A percentile compares a stretch with the other conserved stretches of the same genome.
Evolutionary conservation across 106 monocot species (phyloP).

Genomic region (Triglochin maritima): DNA sequence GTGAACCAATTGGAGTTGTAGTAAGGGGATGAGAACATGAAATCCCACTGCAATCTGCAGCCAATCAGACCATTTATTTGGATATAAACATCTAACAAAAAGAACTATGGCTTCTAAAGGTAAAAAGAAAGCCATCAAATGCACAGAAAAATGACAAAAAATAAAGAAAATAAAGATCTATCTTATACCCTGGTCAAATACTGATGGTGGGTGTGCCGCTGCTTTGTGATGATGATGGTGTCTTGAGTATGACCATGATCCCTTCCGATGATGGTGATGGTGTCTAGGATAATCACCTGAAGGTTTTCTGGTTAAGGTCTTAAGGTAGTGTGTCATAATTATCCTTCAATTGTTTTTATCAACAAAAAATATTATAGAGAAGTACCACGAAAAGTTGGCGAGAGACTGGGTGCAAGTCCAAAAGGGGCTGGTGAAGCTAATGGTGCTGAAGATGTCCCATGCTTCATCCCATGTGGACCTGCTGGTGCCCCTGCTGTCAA

Average conservation of each 20-base stretch:
- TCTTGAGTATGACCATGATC: background rate
- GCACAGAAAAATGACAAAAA: background rate
- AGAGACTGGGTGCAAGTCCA: background rate
- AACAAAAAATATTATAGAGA: no score
- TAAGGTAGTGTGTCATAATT: no score
- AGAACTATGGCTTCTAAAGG: background rate
- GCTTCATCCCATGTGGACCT: background rate
- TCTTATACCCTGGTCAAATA: background rate
- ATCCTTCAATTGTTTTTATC: no score
- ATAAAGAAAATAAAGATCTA: background rate
- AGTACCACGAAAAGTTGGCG: background rate
- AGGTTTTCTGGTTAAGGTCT: background rate
- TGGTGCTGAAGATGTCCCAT: background rate
- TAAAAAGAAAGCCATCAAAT: background rate
- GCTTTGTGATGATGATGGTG: background rate
- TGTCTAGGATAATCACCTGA: slow-evolving; percentile 3
- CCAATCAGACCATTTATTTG: background rate
- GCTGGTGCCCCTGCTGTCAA: slow-evolving; percentile 1
- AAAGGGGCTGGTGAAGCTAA: background rate
- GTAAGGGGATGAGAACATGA: slow-evolving; percentile 59
- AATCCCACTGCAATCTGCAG: slow-evolving; percentile 23
- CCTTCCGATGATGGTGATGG: background rate
- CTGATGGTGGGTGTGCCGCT: background rate
- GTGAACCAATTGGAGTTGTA: slow-evolving; percentile 61
- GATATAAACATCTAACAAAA: background rate